phyloP scores from a whole-genome alignment of 768 basidiomycete genomes.

The Russula olivacea region DNA sequence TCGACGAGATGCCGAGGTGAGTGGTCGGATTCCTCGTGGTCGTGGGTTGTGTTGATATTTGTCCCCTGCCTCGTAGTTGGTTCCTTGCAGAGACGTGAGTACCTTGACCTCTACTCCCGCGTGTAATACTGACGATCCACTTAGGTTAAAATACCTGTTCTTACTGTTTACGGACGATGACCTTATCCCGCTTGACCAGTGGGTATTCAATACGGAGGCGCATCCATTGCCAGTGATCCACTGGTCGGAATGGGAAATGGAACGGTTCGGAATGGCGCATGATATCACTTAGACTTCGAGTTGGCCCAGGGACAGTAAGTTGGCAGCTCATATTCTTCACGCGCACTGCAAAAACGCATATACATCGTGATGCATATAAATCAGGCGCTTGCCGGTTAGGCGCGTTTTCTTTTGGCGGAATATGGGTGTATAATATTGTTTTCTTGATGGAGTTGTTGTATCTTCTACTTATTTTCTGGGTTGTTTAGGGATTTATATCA shows the following conservation, averaged over 20 bases:
- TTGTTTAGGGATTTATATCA: background rate
- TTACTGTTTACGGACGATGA: conserved; percentile 64
- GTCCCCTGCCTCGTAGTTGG: conserved; percentile 33
- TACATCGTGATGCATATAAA: background rate
- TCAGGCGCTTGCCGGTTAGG: no score
- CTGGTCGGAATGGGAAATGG: conserved; percentile 52
- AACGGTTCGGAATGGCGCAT: conserved; percentile 35
- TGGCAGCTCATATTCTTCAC: no score
- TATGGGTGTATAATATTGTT: background rate
- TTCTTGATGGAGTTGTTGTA: background rate
- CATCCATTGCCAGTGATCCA: conserved; percentile 70
- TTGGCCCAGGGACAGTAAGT: no score
- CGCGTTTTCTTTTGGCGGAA: no score
- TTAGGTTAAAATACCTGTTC: conserved; percentile 65
- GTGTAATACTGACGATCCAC: background rate
- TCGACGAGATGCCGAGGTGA: conserved; percentile 71
- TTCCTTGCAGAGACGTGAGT: conserved; percentile 51
- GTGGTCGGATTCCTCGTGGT: conserved; percentile 19
- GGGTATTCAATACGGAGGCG: conserved; percentile 53
- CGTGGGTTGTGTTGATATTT: background rate
- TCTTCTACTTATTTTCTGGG: background rate
- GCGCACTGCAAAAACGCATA: no score
- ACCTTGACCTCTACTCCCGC: background rate
- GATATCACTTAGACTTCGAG: background rate
- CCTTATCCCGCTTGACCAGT: conserved; percentile 42